A percentile compares a stretch with the other conserved stretches of the same genome.
phyloP scores from a whole-genome alignment of 2,329 filamentous ascomycete species.

The Dothideomycetes sp. region DNA sequence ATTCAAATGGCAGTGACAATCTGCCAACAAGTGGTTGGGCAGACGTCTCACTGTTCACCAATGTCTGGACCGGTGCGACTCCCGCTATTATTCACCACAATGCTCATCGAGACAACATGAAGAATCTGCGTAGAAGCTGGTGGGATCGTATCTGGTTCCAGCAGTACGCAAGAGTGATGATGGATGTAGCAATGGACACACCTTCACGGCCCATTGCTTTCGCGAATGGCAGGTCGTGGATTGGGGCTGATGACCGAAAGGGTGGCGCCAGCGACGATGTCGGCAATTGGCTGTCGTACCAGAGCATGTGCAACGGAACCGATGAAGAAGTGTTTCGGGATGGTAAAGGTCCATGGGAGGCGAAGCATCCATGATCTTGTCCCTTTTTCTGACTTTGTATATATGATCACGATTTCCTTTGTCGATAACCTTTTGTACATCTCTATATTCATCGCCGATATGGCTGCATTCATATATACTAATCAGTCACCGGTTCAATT shows the following conservation, averaged over 20 bases:
- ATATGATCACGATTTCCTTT: no score
- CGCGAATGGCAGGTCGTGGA: slow-evolving; percentile 25
- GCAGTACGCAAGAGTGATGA: slow-evolving; percentile 14
- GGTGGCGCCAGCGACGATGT: slow-evolving; percentile 20
- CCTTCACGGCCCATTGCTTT: slow-evolving; percentile 23
- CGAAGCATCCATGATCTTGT: background rate
- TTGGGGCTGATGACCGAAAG: slow-evolving; percentile 3
- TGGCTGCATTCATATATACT: no score
- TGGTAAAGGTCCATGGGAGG: slow-evolving; percentile 5
- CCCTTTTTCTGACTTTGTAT: background rate
- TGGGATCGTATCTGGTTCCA: slow-evolving; percentile 16
- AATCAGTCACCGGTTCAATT: no score
- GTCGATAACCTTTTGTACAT: no score
- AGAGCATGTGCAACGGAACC: slow-evolving; percentile 4
- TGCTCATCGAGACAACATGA: slow-evolving; percentile 11
- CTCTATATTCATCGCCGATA: no score
- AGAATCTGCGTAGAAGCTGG: background rate
- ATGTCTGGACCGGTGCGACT: slow-evolving; percentile 13
- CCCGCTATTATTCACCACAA: slow-evolving; percentile 16
- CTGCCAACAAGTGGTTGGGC: slow-evolving; percentile 13
- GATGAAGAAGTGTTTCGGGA: slow-evolving; percentile 11
- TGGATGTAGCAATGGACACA: slow-evolving; percentile 14
- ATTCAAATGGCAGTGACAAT: slow-evolving; percentile 8
- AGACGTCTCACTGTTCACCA: slow-evolving; percentile 13
- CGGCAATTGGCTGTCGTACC: slow-evolving; percentile 19